phyloP scores from a whole-genome alignment of 75 land plant genomes.

The Pseudotsuga menziesii region DNA sequence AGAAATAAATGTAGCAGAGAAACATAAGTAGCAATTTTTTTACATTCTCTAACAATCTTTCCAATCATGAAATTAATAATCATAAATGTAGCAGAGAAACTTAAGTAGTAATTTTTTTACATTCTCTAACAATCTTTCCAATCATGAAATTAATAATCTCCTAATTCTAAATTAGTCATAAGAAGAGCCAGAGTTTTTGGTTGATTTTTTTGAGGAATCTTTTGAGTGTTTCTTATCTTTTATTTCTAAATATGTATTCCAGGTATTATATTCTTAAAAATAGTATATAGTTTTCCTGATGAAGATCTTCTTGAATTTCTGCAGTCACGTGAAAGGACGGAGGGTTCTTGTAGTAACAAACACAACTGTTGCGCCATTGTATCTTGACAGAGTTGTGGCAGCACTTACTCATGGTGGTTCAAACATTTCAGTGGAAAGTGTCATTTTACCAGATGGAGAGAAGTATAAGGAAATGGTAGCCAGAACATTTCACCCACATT shows the following conservation, averaged over 20 bases:
- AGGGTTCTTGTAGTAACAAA: slow-evolving; percentile 93
- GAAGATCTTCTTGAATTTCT: slow-evolving; percentile 10
- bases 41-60: background rate
- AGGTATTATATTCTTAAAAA: background rate
- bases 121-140: background rate
- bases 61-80: background rate
- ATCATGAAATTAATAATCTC: background rate
- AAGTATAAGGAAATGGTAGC: slow-evolving; percentile 77
- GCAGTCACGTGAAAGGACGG: slow-evolving; percentile 78
- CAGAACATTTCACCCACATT: background rate
- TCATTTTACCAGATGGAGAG: slow-evolving; percentile 95
- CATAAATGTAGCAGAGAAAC: background rate
- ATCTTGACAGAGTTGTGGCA: slow-evolving; percentile 66
- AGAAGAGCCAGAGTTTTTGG: background rate
- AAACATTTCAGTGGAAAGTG: slow-evolving; percentile 68
- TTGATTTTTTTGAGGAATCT: background rate
- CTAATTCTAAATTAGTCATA: background rate
- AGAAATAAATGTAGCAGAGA: background rate
- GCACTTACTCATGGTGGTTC: slow-evolving; percentile 64
- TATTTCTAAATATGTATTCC: background rate
- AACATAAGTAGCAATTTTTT: background rate
- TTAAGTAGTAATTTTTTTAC: background rate
- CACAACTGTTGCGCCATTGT: slow-evolving; percentile 74
- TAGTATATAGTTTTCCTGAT: background rate
- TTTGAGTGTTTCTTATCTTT: background rate